Base-by-base conservation (phyloP, 345 rosid genomes). In the Populus pruinosa region DNA sequence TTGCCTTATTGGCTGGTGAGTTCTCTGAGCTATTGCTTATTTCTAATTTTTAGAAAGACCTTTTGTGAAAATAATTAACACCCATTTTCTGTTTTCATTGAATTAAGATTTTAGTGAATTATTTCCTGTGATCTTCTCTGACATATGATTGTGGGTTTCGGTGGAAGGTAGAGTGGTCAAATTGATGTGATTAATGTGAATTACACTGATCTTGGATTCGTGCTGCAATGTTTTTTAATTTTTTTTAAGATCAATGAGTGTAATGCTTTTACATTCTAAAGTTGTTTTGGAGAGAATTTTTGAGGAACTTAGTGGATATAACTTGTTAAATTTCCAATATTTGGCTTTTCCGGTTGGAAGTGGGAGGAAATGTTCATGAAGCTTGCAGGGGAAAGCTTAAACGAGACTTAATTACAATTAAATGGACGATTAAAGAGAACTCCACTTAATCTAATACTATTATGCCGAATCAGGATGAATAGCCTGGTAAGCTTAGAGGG, bases 1-100 rank as follows among this genome's bases (percentile, higher is more conserved):
- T 38, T 91, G 79, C 96, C 96, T 62, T 89, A 86, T 69, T 91
- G 96, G 96, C 63, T 88, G 92, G 96, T 91, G 65, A 87, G 92
- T 82, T 47, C 50, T 47, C 50, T 12, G 16, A 12, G 50, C 50
- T 13, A 47, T 2, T 70, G 13, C 6, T 27, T 23, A 11, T 2
- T 64, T 31, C 31, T 16, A 17, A 29, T 47, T 18, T 25, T 11
- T 47, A 44, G 44, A 20, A 64, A 27, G 5, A 44, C 18, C 50
- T 53, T 41, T 38, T 72, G 4, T 38, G 12, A 18, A 23, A 56
- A 5, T 73, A 20, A 36, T 59, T 6, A 21, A 21, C 36, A 2
- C n/a, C 12, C 33, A 59, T 7, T 72, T 36, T 12, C 27, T 27
- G 29, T 72, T 61, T 72, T 62, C 20, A 39, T 41, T 62, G 10